These are phyloP conservation scores for Wakefieldia striispora DNA, from an alignment of 768 basidiomycete species.

Conservation along the genomic window DNA sequence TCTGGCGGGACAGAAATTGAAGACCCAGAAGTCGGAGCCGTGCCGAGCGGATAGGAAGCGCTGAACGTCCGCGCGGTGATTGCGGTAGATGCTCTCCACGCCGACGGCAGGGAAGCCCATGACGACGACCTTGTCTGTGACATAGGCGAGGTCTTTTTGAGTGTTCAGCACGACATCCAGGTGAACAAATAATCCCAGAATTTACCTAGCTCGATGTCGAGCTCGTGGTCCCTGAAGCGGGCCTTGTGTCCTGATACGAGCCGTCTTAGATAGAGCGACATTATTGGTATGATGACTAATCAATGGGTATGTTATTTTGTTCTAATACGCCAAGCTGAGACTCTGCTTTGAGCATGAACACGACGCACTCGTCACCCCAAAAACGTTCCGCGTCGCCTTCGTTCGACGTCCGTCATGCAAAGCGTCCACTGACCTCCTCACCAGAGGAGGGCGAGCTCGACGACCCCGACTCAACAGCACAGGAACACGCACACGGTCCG, in stretches of 20 bases:
- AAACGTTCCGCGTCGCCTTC: slow-evolving; percentile 67
- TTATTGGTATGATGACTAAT: slow-evolving; percentile 31
- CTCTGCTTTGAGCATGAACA: slow-evolving; percentile 11
- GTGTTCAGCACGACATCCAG: slow-evolving; percentile 8
- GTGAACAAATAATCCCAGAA: slow-evolving; percentile 18
- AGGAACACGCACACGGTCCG: slow-evolving; percentile 27
- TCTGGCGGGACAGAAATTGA: slow-evolving; percentile 80
- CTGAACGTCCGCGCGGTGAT: slow-evolving; percentile 71
- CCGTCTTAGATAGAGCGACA: slow-evolving; percentile 67
- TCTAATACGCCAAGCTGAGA: too few relatives aligned
- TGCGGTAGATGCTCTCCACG: slow-evolving; percentile 77
- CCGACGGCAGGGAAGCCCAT: slow-evolving; percentile 87
- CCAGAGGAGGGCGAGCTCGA: slow-evolving; percentile 86
- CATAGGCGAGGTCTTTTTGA: slow-evolving; percentile 54
- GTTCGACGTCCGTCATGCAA: slow-evolving; percentile 46
- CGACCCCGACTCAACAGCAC: slow-evolving; percentile 39
- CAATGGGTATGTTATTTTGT: slow-evolving; percentile 5
- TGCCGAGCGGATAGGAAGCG: slow-evolving; percentile 73
- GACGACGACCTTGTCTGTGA: slow-evolving; percentile 72
- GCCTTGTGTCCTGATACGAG: slow-evolving; percentile 83
- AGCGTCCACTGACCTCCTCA: slow-evolving; percentile 56
- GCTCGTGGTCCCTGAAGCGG: slow-evolving; percentile 64
- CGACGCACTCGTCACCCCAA: slow-evolving; percentile 9
- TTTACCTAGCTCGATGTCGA: slow-evolving; percentile 72
- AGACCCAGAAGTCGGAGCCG: slow-evolving; percentile 79